Percentiles rank a stretch among this genome's conserved stretches.
These are phyloP conservation scores for Coemansia sp. DNA, from an alignment of 192 early-diverging fungal species.

Conservation along the genomic window DNA sequence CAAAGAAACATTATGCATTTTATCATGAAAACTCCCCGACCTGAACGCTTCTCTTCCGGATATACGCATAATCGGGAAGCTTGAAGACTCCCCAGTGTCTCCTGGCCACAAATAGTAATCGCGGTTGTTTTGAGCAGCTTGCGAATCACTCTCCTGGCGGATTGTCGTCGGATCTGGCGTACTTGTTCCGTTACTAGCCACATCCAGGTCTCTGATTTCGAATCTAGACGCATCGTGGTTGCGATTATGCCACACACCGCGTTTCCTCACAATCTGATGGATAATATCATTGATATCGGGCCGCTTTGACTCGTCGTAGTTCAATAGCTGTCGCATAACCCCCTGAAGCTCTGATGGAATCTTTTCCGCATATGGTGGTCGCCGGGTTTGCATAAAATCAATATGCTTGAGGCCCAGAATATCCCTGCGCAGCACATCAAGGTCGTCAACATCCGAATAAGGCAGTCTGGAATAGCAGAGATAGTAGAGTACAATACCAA, in stretches of 20 bases:
- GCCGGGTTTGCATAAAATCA: conserved; percentile 28
- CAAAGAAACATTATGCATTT: not conserved
- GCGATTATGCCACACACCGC: conserved; percentile 40
- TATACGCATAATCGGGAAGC: not conserved
- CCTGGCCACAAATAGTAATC: not conserved
- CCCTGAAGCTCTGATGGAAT: conserved; percentile 37
- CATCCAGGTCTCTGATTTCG: conserved; percentile 39
- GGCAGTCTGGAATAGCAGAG: conserved; percentile 86
- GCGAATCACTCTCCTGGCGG: not conserved
- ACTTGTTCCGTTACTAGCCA: conserved; percentile 22
- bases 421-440: conserved; percentile 80
- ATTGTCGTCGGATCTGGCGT: conserved; percentile 24
- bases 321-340: conserved; percentile 40
- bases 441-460: conserved; percentile 83
- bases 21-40: not conserved
- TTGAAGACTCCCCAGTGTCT: not conserved
- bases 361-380: conserved; percentile 22
- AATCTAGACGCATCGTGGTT: conserved; percentile 33
- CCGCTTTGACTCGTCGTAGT: conserved; percentile 41
- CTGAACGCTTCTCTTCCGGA: not conserved
- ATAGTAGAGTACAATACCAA: conserved; percentile 93
- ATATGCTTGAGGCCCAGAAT: conserved; percentile 66
- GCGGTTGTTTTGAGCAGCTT: not conserved
- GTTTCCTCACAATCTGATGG: conserved; percentile 25
- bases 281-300: conserved; percentile 42